These are phyloP conservation scores for Chlamydomonas incerta DNA, from an alignment of 139 green algal species.

Conservation along the genomic window DNA sequence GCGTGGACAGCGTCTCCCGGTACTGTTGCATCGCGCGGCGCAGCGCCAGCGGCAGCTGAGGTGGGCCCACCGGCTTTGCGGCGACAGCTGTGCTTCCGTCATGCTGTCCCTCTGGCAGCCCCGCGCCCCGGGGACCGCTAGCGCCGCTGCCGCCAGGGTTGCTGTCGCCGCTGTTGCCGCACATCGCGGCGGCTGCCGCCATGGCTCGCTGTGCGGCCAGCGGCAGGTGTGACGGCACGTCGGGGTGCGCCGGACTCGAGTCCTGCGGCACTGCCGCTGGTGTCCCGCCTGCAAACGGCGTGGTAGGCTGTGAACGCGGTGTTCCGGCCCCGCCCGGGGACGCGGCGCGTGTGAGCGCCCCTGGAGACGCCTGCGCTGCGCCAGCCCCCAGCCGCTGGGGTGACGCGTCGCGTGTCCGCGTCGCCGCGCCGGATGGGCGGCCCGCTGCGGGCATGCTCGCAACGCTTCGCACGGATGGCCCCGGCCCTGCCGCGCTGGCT, in stretches of 20 bases:
- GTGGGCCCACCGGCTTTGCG: background rate
- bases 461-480: background rate
- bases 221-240: conserved; percentile 3
- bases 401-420: conserved; percentile 2
- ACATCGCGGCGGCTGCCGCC: conserved; percentile 8
- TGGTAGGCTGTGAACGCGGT: background rate
- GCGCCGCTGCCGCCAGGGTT: background rate
- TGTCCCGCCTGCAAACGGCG: background rate
- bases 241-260: no score
- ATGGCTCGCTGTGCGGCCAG: conserved; percentile 28
- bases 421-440: background rate
- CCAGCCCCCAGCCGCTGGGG: background rate
- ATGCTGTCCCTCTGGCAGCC: no score
- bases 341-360: background rate
- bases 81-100: background rate
- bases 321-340: background rate
- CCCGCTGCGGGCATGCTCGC: background rate
- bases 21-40: conserved; percentile 28
- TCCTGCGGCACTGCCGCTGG: background rate
- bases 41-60: conserved; percentile 26
- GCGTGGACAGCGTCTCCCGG: conserved; percentile 13
- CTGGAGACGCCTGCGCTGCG: background rate
- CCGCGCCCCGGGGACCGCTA: background rate
- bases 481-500: background rate
- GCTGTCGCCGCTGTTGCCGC: background rate